Evolutionary conservation across 2,329 filamentous ascomycete genomes (phyloP).

Genomic region (Aspergillus neotritici): DNA sequence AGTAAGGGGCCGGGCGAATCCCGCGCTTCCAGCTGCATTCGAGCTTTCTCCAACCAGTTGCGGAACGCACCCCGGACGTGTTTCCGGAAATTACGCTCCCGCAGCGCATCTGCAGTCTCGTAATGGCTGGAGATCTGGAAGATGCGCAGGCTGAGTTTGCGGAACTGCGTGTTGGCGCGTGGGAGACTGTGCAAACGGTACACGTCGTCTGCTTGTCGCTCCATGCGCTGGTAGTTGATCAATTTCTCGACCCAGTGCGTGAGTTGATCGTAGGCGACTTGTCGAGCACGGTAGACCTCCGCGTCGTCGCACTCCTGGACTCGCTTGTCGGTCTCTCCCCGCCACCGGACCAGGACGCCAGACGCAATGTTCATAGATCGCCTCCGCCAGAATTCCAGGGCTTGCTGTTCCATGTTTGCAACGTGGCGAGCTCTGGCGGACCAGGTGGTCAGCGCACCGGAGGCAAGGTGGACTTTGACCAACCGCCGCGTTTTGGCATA

Average conservation of each 20-base stretch:
- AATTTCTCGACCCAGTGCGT: constrained; percentile 33
- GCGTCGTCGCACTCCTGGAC: constrained; percentile 33
- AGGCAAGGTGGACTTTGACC: constrained; percentile 51
- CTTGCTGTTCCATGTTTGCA: constrained; percentile 36
- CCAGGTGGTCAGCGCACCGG: constrained; percentile 38
- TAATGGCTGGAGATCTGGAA: constrained; percentile 50
- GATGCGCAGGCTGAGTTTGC: constrained; percentile 53
- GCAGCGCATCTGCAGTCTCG: constrained; percentile 50
- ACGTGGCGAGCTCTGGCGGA: constrained; percentile 29
- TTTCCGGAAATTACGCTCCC: constrained; percentile 49
- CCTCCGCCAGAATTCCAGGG: constrained; percentile 30
- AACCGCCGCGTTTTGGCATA: constrained; percentile 51
- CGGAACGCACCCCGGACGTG: constrained; percentile 52
- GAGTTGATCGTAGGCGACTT: constrained; percentile 35
- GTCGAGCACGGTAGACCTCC: constrained; percentile 34
- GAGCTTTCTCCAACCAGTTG: constrained; percentile 49
- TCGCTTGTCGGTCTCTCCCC: constrained; percentile 32
- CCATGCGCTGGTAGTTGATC: constrained; percentile 29
- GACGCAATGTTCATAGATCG: constrained; percentile 32
- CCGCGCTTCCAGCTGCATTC: constrained; percentile 24
- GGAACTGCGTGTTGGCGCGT: constrained; percentile 45
- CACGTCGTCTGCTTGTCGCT: constrained; percentile 44
- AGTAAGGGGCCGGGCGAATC: constrained; percentile 27
- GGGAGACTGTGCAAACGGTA: constrained; percentile 44
- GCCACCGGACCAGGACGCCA: constrained; percentile 40